Percentiles rank a stretch among this genome's conserved stretches.
phyloP scores from a whole-genome alignment of 257 asterid species.

The Solanum clarkiae region DNA sequence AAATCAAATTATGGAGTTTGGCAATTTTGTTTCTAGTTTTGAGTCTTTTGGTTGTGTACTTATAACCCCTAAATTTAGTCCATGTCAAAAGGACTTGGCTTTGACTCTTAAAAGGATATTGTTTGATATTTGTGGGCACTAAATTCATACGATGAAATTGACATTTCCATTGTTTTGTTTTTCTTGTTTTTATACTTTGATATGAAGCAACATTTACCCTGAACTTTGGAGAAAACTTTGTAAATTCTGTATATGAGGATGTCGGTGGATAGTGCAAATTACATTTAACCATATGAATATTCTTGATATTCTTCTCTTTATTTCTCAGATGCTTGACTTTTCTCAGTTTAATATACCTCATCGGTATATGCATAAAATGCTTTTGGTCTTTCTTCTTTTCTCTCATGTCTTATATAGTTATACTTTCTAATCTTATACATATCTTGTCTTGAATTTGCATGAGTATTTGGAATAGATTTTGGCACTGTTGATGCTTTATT shows the following conservation, averaged over 20 bases:
- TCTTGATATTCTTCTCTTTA: not conserved
- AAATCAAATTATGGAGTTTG: not conserved
- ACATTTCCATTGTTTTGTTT: not conserved
- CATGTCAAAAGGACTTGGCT: not conserved
- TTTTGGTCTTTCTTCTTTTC: not conserved
- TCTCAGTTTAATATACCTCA: not conserved
- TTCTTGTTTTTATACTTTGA: not conserved
- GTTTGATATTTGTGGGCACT: not conserved
- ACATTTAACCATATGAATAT: not conserved
- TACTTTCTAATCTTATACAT: not conserved
- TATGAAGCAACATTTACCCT: not conserved
- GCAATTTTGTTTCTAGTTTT: not conserved
- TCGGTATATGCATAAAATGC: not conserved
- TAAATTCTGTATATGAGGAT: not conserved
- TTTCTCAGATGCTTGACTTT: not conserved
- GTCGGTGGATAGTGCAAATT: not conserved
- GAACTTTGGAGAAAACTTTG: not conserved
- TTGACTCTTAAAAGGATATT: not conserved
- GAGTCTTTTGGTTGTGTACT: not conserved
- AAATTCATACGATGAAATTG: not conserved
- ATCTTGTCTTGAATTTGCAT: not conserved
- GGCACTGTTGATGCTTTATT: not conserved
- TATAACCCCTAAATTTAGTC: not conserved
- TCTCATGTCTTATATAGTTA: not conserved
- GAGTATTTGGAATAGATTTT: not conserved